A percentile compares a stretch with the other conserved stretches of the same genome.
phyloP scores from a whole-genome alignment of 257 asterid genomes.

The Ilex asprella region DNA sequence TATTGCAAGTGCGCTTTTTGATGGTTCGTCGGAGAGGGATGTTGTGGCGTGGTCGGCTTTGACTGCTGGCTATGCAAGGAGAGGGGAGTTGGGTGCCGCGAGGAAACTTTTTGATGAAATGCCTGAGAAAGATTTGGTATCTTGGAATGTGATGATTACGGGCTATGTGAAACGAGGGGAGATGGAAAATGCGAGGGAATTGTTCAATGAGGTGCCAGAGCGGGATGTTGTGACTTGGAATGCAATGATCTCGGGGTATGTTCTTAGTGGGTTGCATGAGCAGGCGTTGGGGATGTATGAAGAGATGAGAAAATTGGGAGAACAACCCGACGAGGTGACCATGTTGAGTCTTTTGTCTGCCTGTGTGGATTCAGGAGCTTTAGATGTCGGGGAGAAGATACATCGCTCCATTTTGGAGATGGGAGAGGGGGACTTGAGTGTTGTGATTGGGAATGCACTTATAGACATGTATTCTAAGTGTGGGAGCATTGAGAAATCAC shows the following conservation, averaged over 20 bases:
- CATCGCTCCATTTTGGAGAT: constrained; percentile 39
- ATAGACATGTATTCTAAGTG: constrained; percentile 78
- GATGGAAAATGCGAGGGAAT: constrained; percentile 52
- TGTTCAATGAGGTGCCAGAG: constrained; percentile 44
- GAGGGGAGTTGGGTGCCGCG: constrained; percentile 48
- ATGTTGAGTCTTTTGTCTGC: constrained; percentile 70
- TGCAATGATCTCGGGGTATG: constrained; percentile 59
- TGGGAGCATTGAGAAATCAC: constrained; percentile 49
- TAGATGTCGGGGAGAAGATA: constrained; percentile 59
- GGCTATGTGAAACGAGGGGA: constrained; percentile 61
- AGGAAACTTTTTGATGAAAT: constrained; percentile 49
- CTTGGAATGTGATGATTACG: constrained; percentile 79
- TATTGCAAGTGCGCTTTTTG: constrained; percentile 43
- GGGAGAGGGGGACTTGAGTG: constrained; percentile 30
- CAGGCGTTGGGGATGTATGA: constrained; percentile 53
- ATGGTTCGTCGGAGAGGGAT: constrained; percentile 35
- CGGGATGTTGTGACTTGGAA: constrained; percentile 73
- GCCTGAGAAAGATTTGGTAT: constrained; percentile 63
- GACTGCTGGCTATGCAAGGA: constrained; percentile 62
- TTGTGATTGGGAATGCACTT: constrained; percentile 53
- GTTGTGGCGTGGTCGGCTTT: constrained; percentile 83
- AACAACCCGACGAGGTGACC: constrained; percentile 58
- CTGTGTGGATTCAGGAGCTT: constrained; percentile 52
- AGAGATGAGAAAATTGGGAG: constrained; percentile 42
- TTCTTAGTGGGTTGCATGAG: constrained; percentile 32